These are phyloP conservation scores for Nicotiana obtusifolia DNA, from an alignment of 257 asterid genomes.

Conservation along the genomic window DNA sequence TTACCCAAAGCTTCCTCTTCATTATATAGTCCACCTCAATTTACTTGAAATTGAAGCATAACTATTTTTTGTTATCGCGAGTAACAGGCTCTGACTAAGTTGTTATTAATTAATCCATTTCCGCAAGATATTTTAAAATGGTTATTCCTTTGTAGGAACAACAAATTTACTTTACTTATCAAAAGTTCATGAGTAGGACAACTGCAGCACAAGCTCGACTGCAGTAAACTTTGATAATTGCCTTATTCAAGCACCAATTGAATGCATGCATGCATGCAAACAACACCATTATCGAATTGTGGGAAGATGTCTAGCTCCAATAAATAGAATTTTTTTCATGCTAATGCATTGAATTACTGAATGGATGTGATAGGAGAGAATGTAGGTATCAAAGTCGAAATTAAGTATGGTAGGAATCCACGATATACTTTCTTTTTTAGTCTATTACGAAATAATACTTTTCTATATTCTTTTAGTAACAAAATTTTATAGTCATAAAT, in stretches of 20 bases:
- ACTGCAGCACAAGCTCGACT: not conserved
- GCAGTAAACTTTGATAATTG: not conserved
- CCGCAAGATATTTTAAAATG: not conserved
- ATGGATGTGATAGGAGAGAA: constrained; percentile 12
- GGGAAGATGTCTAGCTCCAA: too few species aligned
- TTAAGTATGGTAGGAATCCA: too few species aligned
- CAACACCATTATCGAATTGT: not conserved
- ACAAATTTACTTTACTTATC: not conserved
- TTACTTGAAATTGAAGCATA: not conserved
- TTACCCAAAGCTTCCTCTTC: too few species aligned
- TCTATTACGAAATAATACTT: too few species aligned
- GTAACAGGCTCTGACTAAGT: not conserved
- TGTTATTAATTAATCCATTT: too few species aligned
- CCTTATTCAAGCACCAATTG: not conserved
- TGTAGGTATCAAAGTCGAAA: constrained; percentile 6
- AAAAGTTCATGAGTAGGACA: not conserved
- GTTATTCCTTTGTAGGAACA: not conserved
- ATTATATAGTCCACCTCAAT: too few species aligned
- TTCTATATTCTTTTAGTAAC: too few species aligned
- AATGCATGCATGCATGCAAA: not conserved
- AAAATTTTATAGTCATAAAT: too few species aligned
- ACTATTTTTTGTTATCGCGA: not conserved
- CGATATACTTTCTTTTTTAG: too few species aligned
- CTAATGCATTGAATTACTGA: constrained; percentile 7
- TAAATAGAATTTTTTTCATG: not conserved